These are phyloP conservation scores for Cucumis hystrix DNA, from an alignment of 306 rosid genomes.

Conservation along the genomic window DNA sequence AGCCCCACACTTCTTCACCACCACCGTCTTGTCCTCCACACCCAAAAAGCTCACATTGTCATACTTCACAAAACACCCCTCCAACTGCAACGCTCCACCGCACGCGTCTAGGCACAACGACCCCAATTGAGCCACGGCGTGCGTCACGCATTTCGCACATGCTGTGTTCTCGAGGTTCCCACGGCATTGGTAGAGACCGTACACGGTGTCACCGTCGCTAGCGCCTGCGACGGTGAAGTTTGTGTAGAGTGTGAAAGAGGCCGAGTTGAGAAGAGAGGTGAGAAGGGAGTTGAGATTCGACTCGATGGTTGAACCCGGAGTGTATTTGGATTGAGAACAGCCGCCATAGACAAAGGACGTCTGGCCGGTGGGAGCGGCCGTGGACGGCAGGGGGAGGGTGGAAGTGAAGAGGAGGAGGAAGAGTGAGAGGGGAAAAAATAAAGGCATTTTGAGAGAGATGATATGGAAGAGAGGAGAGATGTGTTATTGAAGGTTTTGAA, in stretches of 20 bases:
- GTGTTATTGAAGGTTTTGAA: not conserved
- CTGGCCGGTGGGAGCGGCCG: constrained; percentile 16
- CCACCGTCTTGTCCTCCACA: constrained; percentile 66
- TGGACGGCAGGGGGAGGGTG: constrained; percentile 11
- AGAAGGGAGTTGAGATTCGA: constrained; percentile 46
- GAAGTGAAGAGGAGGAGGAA: not conserved
- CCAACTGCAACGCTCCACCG: constrained; percentile 89
- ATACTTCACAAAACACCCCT: constrained; percentile 76
- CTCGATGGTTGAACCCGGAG: constrained; percentile 47
- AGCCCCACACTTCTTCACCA: constrained; percentile 67
- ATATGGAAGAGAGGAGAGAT: not conserved
- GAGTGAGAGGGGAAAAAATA: not conserved
- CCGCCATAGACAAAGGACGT: constrained; percentile 57
- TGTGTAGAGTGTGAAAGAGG: constrained; percentile 50
- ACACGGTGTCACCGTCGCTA: constrained; percentile 22
- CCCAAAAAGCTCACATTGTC: constrained; percentile 61
- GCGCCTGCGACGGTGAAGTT: constrained; percentile 37
- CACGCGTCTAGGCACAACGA: constrained; percentile 38
- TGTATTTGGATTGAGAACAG: constrained; percentile 52
- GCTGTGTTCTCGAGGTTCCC: constrained; percentile 42
- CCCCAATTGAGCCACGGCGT: constrained; percentile 49
- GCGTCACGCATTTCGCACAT: constrained; percentile 48
- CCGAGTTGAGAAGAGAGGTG: constrained; percentile 54
- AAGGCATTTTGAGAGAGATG: constrained; percentile 18
- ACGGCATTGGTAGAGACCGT: constrained; percentile 82